A percentile compares a stretch with the other conserved stretches of the same genome.
Evolutionary conservation across 2,329 filamentous ascomycete genomes (phyloP).

Genomic region (Hypoxylon sp.): DNA sequence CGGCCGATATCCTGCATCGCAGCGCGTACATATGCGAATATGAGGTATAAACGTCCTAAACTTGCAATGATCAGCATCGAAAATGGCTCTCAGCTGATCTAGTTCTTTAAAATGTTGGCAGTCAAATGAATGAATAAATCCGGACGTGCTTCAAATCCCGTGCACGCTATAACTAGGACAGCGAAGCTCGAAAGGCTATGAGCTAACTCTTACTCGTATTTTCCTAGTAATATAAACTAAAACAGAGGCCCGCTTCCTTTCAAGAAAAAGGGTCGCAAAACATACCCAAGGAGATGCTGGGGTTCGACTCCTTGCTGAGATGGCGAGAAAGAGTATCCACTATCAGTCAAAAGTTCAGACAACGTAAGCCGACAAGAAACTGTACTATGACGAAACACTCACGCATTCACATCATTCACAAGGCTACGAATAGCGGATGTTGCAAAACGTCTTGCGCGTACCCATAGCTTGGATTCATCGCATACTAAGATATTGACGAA

Average conservation of each 20-base stretch:
- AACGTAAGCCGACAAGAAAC: conserved; percentile 1
- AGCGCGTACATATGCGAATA: background rate
- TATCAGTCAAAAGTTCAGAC: background rate
- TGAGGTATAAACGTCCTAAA: conserved; percentile 3
- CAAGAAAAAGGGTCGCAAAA: conserved; percentile 1
- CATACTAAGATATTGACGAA: conserved; percentile 8
- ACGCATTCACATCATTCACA: background rate
- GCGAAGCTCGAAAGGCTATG: background rate
- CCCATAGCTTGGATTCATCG: conserved; percentile 18
- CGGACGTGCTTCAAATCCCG: conserved; percentile 9
- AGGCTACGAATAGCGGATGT: background rate
- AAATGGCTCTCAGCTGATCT: background rate
- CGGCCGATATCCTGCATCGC: conserved; percentile 21
- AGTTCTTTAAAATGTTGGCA: background rate
- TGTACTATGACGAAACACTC: conserved; percentile 1
- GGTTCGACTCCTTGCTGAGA: background rate
- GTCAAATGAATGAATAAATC: background rate
- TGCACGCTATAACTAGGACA: conserved; percentile 1
- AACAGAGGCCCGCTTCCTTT: conserved; percentile 8
- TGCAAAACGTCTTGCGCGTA: conserved; percentile 12
- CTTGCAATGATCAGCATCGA: conserved; percentile 14
- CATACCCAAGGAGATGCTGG: background rate
- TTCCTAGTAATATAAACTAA: background rate
- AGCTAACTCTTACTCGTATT: conserved; percentile 15
- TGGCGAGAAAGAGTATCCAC: background rate